These are phyloP conservation scores for Solanum appendiculatum DNA, from an alignment of 257 asterid species.

Conservation along the genomic window DNA sequence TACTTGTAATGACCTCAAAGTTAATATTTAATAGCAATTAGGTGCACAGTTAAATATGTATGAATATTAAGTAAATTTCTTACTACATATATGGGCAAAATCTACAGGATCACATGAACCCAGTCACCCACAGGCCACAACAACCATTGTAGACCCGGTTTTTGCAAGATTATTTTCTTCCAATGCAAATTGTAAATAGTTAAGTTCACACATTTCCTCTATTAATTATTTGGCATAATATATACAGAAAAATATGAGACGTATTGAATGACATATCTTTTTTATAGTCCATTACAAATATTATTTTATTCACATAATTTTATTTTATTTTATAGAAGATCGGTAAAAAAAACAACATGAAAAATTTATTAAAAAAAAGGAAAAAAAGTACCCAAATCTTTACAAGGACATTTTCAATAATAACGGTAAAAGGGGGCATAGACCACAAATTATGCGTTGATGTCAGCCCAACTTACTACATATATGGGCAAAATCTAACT, in stretches of 20 bases:
- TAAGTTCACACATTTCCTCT: background rate
- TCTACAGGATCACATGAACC: background rate
- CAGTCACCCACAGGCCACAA: background rate
- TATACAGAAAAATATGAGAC: background rate
- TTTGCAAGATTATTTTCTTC: background rate
- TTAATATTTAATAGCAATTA: background rate
- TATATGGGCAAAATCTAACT: too few species aligned
- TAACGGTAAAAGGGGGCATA: background rate
- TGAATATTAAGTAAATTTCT: background rate
- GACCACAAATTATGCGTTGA: background rate
- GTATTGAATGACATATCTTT: too few species aligned
- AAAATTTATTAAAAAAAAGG: background rate
- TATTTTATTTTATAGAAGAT: background rate
- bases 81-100: background rate
- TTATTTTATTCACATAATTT: background rate
- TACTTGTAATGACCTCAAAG: background rate
- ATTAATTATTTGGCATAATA: background rate
- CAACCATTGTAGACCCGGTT: background rate
- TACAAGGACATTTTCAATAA: background rate
- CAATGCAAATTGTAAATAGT: background rate
- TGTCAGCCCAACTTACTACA: background rate
- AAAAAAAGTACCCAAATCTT: background rate
- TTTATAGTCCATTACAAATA: background rate
- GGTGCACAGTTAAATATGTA: background rate
- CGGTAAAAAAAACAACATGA: background rate